A percentile compares a stretch with the other conserved stretches of the same genome.
Conservation (phyloP, 805 yeast species). For the Starmerella bombi region DNA sequence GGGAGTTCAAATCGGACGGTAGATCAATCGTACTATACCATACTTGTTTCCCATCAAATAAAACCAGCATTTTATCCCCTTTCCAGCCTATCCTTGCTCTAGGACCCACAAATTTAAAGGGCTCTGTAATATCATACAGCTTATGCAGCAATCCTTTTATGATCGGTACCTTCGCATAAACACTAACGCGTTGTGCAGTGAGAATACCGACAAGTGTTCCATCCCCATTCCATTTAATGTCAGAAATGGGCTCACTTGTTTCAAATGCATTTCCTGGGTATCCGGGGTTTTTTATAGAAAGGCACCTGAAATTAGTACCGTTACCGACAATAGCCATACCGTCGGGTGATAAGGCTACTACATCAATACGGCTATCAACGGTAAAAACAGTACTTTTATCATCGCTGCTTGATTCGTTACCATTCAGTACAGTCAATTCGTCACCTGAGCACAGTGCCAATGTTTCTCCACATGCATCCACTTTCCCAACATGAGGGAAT, state of each 20-base stretch:
- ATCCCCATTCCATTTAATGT: constrained; percentile 1
- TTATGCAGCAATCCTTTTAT: neutral
- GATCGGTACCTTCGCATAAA: neutral
- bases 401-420: no score
- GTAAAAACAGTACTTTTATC: no score
- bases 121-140: neutral
- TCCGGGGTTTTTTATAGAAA: no score
- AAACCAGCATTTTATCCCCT: neutral
- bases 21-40: neutral
- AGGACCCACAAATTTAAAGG: neutral
- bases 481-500: no score
- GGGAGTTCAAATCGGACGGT: neutral
- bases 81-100: neutral
- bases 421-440: no score
- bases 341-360: no score
- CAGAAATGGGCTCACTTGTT: neutral
- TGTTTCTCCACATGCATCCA: no score
- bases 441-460: no score
- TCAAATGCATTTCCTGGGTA: neutral
- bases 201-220: neutral
- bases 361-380: no score
- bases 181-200: neutral
- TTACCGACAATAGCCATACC: no score
- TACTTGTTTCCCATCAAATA: neutral
- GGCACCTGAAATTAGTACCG: no score